Evolutionary conservation across 2,329 filamentous ascomycete genomes (phyloP).

Genomic region (Aspergillus hortae): DNA sequence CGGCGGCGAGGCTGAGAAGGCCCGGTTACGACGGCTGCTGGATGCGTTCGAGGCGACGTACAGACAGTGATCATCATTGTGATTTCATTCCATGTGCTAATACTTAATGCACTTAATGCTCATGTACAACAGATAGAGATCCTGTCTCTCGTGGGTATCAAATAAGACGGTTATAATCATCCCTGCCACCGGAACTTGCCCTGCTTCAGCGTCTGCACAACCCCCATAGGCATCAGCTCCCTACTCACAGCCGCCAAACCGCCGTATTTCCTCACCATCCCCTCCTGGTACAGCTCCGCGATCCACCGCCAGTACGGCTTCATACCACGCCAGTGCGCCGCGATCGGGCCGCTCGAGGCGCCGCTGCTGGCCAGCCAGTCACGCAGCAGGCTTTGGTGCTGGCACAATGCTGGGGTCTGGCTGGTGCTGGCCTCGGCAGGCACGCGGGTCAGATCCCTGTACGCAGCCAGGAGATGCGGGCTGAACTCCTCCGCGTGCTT

Average conservation of each 20-base stretch:
- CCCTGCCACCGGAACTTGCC: slow-evolving; percentile 42
- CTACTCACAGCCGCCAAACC: slow-evolving; percentile 38
- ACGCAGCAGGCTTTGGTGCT: slow-evolving; percentile 18
- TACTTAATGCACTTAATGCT: neutral
- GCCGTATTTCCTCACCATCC: slow-evolving; percentile 41
- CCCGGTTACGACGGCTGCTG: slow-evolving; percentile 22
- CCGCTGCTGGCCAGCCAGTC: slow-evolving; percentile 2
- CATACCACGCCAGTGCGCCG: slow-evolving; percentile 31
- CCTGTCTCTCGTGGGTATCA: neutral
- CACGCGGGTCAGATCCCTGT: slow-evolving; percentile 27
- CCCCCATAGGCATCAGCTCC: slow-evolving; percentile 41
- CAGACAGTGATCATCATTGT: slow-evolving; percentile 1
- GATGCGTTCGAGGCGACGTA: slow-evolving; percentile 17
- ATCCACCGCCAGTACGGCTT: slow-evolving; percentile 43
- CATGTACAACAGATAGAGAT: neutral
- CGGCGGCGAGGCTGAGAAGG: slow-evolving; percentile 57
- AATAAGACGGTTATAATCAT: slow-evolving; percentile 16
- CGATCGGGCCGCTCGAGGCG: slow-evolving; percentile 16
- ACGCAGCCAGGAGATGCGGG: slow-evolving; percentile 26
- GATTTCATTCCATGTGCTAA: neutral
- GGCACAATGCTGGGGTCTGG: slow-evolving; percentile 24
- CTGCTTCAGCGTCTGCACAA: slow-evolving; percentile 41
- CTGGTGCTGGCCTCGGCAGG: slow-evolving; percentile 31
- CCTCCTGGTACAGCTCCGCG: slow-evolving; percentile 38
- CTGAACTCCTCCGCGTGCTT: slow-evolving; percentile 34